These are phyloP conservation scores for Umbelopsis vinacea DNA, from an alignment of 192 early-diverging fungal genomes.

Conservation along the genomic window DNA sequence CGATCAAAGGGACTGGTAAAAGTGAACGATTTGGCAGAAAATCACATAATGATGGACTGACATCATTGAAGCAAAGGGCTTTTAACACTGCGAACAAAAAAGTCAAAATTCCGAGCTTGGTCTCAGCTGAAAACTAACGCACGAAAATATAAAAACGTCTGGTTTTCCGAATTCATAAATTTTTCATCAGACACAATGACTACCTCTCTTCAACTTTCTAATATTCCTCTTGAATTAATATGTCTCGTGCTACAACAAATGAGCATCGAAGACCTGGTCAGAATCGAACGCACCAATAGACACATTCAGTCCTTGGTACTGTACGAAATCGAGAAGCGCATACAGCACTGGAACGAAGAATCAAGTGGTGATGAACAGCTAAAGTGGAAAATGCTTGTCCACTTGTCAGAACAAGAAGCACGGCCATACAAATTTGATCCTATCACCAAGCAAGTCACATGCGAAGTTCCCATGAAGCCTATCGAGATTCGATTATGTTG, in stretches of 20 bases:
- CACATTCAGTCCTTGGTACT: slow-evolving; percentile 26
- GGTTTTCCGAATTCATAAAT: background rate
- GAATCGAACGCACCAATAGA: slow-evolving; percentile 25
- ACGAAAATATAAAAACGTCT: background rate
- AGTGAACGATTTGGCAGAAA: background rate
- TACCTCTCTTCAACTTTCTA: background rate
- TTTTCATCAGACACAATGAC: background rate
- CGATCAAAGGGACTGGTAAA: background rate
- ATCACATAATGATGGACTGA: background rate
- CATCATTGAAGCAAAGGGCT: background rate
- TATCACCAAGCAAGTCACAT: slow-evolving; percentile 25
- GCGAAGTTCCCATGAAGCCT: slow-evolving; percentile 34
- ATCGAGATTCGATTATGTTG: slow-evolving; percentile 32
- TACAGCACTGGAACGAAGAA: background rate
- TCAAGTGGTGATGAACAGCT: slow-evolving; percentile 13
- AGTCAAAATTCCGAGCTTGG: slow-evolving; percentile 1
- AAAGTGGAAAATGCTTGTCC: slow-evolving; percentile 21
- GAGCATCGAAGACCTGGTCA: slow-evolving; percentile 24
- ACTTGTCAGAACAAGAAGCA: slow-evolving; percentile 34
- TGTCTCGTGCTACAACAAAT: slow-evolving; percentile 21
- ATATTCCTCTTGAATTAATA: slow-evolving; percentile 28
- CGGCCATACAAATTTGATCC: slow-evolving; percentile 30
- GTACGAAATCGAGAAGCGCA: slow-evolving; percentile 26
- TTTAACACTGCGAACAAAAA: background rate
- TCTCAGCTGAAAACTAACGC: background rate